phyloP scores from a whole-genome alignment of 2,329 filamentous ascomycete genomes.

The Capronia coronata region DNA sequence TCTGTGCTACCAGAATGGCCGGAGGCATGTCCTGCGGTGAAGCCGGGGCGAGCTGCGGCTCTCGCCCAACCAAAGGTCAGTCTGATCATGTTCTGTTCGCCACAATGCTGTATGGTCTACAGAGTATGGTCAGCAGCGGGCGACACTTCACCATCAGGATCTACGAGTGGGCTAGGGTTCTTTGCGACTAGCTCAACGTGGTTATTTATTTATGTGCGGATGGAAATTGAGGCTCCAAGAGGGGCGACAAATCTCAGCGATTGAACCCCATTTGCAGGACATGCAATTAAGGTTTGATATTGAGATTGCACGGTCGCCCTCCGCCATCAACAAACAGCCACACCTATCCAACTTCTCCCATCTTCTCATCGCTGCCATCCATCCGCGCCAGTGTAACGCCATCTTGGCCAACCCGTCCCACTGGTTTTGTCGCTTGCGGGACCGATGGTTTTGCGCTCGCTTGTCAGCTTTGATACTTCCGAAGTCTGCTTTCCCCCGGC shows the following conservation, averaged over 20 bases:
- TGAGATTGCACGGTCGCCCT: constrained; percentile 23
- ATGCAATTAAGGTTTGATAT: constrained; percentile 24
- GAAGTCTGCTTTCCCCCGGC: constrained; percentile 6
- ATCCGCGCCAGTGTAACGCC: background rate
- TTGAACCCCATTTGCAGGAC: constrained; percentile 9
- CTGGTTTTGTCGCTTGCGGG: constrained; percentile 11
- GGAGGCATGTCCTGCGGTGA: background rate
- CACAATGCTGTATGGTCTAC: background rate
- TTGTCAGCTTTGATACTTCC: constrained; percentile 2
- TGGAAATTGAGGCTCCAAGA: constrained; percentile 13
- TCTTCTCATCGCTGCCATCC: background rate
- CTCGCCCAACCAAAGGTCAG: background rate
- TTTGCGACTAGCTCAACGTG: constrained; percentile 4
- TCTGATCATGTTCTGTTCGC: background rate
- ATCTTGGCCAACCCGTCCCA: constrained; percentile 1
- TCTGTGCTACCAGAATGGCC: background rate
- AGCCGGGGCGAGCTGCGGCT: background rate
- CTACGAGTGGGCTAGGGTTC: constrained; percentile 2
- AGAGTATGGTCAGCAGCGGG: too few species aligned
- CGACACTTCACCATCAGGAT: constrained; percentile 1
- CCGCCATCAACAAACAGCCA: constrained; percentile 12
- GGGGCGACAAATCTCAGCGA: constrained; percentile 21
- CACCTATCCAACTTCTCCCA: background rate
- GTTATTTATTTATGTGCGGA: constrained; percentile 17
- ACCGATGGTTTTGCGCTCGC: constrained; percentile 8